Evolutionary conservation across 2,329 filamentous ascomycete genomes (phyloP), one percentile per base, ranked within the genome.

Genomic region (Pezizomycotina sp.): DNA sequence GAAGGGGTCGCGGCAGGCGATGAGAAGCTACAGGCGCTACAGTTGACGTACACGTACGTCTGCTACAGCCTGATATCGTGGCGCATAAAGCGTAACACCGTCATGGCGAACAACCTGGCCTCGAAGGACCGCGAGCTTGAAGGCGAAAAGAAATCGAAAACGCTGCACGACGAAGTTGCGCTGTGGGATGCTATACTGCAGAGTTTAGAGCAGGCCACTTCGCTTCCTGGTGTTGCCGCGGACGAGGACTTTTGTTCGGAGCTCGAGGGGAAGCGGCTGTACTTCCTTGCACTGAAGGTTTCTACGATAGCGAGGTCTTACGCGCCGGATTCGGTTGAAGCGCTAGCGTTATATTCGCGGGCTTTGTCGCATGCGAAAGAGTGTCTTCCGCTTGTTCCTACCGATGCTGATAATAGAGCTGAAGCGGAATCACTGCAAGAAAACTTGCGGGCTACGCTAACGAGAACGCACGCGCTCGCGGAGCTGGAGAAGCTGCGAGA

Each of bases 21-120:
- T 53, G 61, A 71, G 22, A 72, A 82, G 38, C 83, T 98, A 74
- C 89, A 98, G 59, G 75, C 83, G 50, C 62, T 98, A 28, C 84
- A 92, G 48, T 77, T 98, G 40, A 92, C 84, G 3, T 77, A 79
- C 43, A 91, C 91, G 0, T 83, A 86, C 1, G 81, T 95, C 38
- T 92, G 89, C 57, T 95, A 92, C 56, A 80, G 81, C 48, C 72
- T 93, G 58, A 77, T 98, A 38, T 84, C 81, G 53, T 95, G 84
- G 84, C 71, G 89, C 55, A 80, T 95, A 46, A 86, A 86, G 16
- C 75, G 89, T 30, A 95, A 98, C 57, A 69, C 89, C 35, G 77
- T 92, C 0, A 62, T 98, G 44, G 80, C 82, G 10, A 57, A 68
- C 13, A 64, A 67, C 12, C 66, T 65, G 39, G 61, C 58, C 3